A percentile compares a stretch with the other conserved stretches of the same genome.
Evolutionary conservation across 2,329 filamentous ascomycete genomes (phyloP).

Genomic region (Apiospora koreana): DNA sequence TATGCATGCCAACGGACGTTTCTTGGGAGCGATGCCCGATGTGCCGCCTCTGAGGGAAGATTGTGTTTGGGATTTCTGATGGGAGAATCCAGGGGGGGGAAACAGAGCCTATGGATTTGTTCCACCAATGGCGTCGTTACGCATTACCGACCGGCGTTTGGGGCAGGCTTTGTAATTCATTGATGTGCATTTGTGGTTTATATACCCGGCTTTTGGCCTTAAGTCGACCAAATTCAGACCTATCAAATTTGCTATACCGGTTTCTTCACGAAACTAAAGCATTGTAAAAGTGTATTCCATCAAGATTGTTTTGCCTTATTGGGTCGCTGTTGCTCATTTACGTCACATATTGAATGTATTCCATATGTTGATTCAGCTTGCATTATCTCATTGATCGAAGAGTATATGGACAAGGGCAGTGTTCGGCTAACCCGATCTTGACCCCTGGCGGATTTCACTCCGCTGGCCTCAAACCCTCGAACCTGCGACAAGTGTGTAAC

Average conservation of each 20-base stretch:
- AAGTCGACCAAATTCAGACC: not conserved
- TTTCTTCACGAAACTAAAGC: not conserved
- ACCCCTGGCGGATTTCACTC: not conserved
- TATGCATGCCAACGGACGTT: slow-evolving; percentile 66
- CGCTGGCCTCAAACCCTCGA: not conserved
- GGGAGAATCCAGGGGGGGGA: not conserved
- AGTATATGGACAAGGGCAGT: not conserved
- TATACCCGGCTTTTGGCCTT: not conserved
- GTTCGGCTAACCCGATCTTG: not conserved
- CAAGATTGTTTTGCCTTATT: not conserved
- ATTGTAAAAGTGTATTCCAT: not conserved
- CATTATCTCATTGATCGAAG: not conserved
- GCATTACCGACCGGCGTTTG: slow-evolving; percentile 1
- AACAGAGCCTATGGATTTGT: not conserved
- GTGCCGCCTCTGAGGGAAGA: slow-evolving; percentile 78
- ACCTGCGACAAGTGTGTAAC: not conserved
- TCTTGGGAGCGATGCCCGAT: slow-evolving; percentile 74
- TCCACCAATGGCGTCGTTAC: not conserved
- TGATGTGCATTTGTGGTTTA: not conserved
- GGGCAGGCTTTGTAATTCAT: not conserved
- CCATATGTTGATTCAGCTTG: not conserved
- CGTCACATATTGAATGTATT: not conserved
- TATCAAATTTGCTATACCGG: not conserved
- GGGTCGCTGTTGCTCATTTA: not conserved
- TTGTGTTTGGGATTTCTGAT: slow-evolving; percentile 71